Conservation (phyloP, 805 yeast species). For the Isabelozyma rhagii region DNA sequence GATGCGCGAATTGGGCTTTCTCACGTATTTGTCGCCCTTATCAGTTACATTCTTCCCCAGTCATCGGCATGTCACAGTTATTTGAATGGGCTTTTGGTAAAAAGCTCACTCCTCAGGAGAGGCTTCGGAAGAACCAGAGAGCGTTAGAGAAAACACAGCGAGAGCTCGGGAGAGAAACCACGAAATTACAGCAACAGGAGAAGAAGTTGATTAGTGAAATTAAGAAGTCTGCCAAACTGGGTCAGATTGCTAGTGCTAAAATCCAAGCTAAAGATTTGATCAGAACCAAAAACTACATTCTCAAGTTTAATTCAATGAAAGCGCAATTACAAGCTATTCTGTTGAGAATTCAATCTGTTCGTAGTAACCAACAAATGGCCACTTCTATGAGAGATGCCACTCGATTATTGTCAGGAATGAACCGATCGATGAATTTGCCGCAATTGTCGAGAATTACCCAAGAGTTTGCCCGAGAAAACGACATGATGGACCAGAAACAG, state of each 20-base stretch:
- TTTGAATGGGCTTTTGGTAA: conserved; percentile 97
- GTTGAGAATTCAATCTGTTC: conserved; percentile 84
- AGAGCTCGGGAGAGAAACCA: conserved; percentile 84
- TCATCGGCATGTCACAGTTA: conserved; percentile 21
- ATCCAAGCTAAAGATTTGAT: conserved; percentile 95
- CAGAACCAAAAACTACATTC: conserved; percentile 77
- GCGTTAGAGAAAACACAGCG: conserved; percentile 93
- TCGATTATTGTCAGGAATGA: conserved; percentile 78
- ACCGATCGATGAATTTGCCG: conserved; percentile 85
- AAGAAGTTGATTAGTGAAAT: conserved; percentile 82
- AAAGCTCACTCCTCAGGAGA: conserved; percentile 89
- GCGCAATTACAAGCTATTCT: conserved; percentile 95
- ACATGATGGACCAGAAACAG: conserved; percentile 96
- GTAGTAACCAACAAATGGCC: conserved; percentile 95
- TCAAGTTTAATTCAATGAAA: conserved; percentile 88
- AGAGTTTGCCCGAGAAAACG: conserved; percentile 93
- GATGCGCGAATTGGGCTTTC: too few relatives aligned
- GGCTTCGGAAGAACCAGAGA: conserved; percentile 91
- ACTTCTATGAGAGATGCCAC: conserved; percentile 94
- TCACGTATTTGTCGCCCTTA: too few relatives aligned
- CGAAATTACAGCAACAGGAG: conserved; percentile 86
- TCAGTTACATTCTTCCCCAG: too few relatives aligned
- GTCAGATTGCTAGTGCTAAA: conserved; percentile 85
- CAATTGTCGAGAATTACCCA: conserved; percentile 85
- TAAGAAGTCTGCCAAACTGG: conserved; percentile 85